Evolutionary conservation across 768 basidiomycete genomes (phyloP).

Genomic region (Russula dissimulans): DNA sequence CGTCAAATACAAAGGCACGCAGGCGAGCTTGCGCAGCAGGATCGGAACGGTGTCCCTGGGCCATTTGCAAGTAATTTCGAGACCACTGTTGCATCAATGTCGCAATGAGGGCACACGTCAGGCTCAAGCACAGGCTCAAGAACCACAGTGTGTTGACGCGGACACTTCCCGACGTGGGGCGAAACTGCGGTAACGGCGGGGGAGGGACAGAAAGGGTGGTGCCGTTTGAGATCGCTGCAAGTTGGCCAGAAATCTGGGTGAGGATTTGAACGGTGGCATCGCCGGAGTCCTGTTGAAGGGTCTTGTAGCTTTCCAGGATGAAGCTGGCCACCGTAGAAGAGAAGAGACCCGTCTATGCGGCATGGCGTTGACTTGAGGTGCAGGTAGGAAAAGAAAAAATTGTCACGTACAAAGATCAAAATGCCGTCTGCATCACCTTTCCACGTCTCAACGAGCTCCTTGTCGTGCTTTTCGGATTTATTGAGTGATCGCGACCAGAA

Average conservation of each 20-base stretch:
- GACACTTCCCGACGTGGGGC: background rate
- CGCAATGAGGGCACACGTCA: slow-evolving; percentile 11
- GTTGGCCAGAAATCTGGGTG: background rate
- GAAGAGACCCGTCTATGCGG: background rate
- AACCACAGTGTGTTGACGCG: slow-evolving; percentile 14
- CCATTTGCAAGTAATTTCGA: slow-evolving; percentile 7
- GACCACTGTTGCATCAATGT: slow-evolving; percentile 15
- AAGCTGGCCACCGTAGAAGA: slow-evolving; percentile 1
- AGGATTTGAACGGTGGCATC: background rate
- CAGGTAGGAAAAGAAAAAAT: too few relatives aligned
- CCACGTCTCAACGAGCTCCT: background rate
- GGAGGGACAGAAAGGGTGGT: background rate
- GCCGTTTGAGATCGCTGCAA: background rate
- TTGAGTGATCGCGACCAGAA: background rate
- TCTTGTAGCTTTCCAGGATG: slow-evolving; percentile 7
- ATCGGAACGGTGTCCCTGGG: background rate
- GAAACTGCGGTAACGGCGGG: background rate
- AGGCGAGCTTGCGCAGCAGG: slow-evolving; percentile 3
- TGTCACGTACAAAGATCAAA: slow-evolving; percentile 1
- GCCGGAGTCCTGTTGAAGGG: background rate
- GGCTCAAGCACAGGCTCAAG: slow-evolving; percentile 9
- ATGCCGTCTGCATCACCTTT: slow-evolving; percentile 3
- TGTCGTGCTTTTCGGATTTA: background rate
- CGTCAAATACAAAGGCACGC: slow-evolving; percentile 7
- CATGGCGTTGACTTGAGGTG: background rate